Evolutionary conservation across 441 rosid species (phyloP), one percentile per base, ranked within the genome.

Genomic region (Erodium moschatum): DNA sequence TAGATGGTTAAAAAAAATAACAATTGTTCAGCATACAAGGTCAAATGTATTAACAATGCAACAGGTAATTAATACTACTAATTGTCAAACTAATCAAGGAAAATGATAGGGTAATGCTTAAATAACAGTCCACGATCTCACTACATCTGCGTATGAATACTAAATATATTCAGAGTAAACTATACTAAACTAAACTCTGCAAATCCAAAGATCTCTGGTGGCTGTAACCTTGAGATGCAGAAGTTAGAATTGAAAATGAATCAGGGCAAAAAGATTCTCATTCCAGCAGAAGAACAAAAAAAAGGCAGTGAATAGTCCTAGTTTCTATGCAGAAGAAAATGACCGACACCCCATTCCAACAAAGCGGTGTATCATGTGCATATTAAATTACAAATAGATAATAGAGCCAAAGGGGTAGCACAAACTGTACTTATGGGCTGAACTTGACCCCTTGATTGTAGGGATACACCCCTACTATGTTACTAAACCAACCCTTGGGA

Each of bases 341-440:
- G 46, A 40, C 85, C 69, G 81, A 78, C 83, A 73, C 70, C 70
- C 13, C 74, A 38, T 64, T 70, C 75, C 65, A 11, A 70, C 38
- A 68, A 8, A 44, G 24, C 16, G 11, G 66, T 20, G 29, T 61
- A 27, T 64, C 58, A 67, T 12, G n/a, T 58, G 64, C 67, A 70
- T 52, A 69, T 29, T 44, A 71, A 75, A 76, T 66, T 19, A 15
- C 21, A 16, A 10, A 16, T 42, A 24, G 18, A 50, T n/a, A 50
- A 50, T n/a, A 18, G 44, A 67, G 67, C 50, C 70, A 58, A 27
- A 66, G 64, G 44, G 70, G 73, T 61, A 67, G 81, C 74, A 82
- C 79, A 77, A 72, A 67, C 67, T 64, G 82, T 70, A 75, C 78
- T 64, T n/a, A 15, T 54, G 46, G 8, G 46, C 46, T 40, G 46